A percentile compares a stretch with the other conserved stretches of the same genome.
Conservation (phyloP, 441 rosid genomes). For the Populus hybrid region DNA sequence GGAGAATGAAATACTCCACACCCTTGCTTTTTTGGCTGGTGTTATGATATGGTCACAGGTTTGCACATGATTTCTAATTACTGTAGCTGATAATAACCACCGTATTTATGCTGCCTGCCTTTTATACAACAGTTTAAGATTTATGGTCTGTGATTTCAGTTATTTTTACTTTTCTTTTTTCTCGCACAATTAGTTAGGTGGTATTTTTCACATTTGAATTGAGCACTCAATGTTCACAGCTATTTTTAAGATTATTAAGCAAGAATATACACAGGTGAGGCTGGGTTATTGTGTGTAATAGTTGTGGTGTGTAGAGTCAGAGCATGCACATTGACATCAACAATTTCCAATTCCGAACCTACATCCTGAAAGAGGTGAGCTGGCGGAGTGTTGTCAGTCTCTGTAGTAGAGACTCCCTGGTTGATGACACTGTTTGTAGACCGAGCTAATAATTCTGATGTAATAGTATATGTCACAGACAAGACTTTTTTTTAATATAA, state of each 20-base stretch:
- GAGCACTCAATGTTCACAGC: background rate
- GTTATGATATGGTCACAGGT: slow-evolving; percentile 97
- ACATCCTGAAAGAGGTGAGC: background rate
- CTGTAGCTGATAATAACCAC: background rate
- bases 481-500: too few species aligned
- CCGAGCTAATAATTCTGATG: too few species aligned
- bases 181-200: background rate
- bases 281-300: background rate
- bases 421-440: background rate
- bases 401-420: background rate
- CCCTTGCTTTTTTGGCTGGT: slow-evolving; percentile 91
- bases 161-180: background rate
- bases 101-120: background rate
- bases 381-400: too few species aligned
- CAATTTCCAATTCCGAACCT: background rate
- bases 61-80: slow-evolving; percentile 14
- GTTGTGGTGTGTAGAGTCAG: background rate
- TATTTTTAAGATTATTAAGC: background rate
- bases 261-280: background rate
- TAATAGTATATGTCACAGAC: too few species aligned
- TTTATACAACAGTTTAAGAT: background rate
- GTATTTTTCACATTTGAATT: background rate
- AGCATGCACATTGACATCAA: background rate
- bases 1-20: slow-evolving; percentile 86
- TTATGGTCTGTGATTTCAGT: background rate